Percentiles rank a stretch among this genome's conserved stretches.
Evolutionary conservation across 179 eudicot genomes (phyloP).

Genomic region (Beta macrorhiza): DNA sequence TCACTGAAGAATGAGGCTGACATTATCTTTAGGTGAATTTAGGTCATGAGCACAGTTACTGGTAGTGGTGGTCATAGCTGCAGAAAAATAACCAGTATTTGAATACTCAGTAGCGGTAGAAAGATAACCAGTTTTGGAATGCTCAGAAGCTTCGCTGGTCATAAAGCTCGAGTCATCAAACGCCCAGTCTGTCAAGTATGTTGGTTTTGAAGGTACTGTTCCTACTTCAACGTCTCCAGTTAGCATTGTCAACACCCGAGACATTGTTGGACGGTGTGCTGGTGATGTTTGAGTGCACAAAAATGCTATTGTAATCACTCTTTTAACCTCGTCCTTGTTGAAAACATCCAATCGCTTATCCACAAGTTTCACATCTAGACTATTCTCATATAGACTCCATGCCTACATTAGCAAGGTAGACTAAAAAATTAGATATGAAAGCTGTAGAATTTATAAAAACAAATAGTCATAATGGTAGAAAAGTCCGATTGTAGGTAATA

Average conservation of each 20-base stretch:
- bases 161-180: conserved; percentile 37
- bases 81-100: conserved; percentile 11
- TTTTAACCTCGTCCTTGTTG: conserved; percentile 49
- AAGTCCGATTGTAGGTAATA: background rate
- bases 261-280: conserved; percentile 61
- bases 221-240: conserved; percentile 59
- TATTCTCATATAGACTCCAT: conserved; percentile 62
- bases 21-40: conserved; percentile 8
- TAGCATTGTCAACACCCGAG: conserved; percentile 76
- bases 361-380: conserved; percentile 52
- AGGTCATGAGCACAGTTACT: background rate
- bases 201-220: conserved; percentile 41
- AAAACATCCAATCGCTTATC: conserved; percentile 44
- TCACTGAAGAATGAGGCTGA: background rate
- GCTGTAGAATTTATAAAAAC: no score
- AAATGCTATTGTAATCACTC: conserved; percentile 57
- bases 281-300: conserved; percentile 75
- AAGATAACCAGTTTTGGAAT: conserved; percentile 13
- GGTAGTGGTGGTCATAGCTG: background rate
- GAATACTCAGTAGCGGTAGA: conserved; percentile 12
- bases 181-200: conserved; percentile 59
- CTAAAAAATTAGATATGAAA: no score
- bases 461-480: no score
- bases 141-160: conserved; percentile 16
- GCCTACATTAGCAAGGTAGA: conserved; percentile 35